phyloP scores from a whole-genome alignment of 345 rosid genomes.

The Pistacia integerrima region DNA sequence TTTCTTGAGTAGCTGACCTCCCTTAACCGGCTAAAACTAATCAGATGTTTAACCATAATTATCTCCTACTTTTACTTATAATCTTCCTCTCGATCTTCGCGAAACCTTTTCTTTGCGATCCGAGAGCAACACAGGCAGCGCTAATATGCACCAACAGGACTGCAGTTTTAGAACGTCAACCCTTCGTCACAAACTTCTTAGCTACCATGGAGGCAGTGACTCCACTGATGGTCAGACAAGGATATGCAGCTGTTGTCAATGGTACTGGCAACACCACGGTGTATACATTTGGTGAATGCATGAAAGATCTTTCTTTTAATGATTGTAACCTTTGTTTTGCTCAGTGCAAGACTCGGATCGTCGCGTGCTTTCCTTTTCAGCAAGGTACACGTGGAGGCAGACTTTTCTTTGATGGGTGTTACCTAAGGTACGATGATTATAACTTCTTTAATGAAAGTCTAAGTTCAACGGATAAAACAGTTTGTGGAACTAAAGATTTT shows the following conservation, averaged over 20 bases:
- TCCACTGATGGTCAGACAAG: slow-evolving; percentile 37
- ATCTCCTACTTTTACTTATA: slow-evolving; percentile 21
- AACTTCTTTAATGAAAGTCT: slow-evolving; percentile 63
- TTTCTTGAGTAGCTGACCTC: not conserved
- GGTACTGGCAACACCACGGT: slow-evolving; percentile 55
- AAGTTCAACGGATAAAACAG: slow-evolving; percentile 36
- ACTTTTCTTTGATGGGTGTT: slow-evolving; percentile 73
- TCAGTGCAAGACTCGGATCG: slow-evolving; percentile 69
- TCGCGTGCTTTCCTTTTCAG: slow-evolving; percentile 73
- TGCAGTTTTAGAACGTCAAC: slow-evolving; percentile 40
- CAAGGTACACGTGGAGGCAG: slow-evolving; percentile 71
- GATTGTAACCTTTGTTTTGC: slow-evolving; percentile 87
- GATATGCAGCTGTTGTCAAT: slow-evolving; percentile 45
- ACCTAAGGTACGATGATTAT: slow-evolving; percentile 76
- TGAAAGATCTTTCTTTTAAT: slow-evolving; percentile 61
- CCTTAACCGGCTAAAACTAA: not conserved
- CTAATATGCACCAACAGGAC: slow-evolving; percentile 67
- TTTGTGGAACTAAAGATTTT: slow-evolving; percentile 49
- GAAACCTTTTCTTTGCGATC: slow-evolving; percentile 55
- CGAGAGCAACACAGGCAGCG: slow-evolving; percentile 63
- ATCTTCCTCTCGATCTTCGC: slow-evolving; percentile 23
- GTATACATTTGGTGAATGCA: slow-evolving; percentile 80
- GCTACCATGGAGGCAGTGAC: slow-evolving; percentile 51
- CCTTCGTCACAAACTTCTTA: slow-evolving; percentile 50
- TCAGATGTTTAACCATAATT: not conserved